Base-by-base conservation (phyloP, 345 rosid species). In the Salix viminalis region DNA sequence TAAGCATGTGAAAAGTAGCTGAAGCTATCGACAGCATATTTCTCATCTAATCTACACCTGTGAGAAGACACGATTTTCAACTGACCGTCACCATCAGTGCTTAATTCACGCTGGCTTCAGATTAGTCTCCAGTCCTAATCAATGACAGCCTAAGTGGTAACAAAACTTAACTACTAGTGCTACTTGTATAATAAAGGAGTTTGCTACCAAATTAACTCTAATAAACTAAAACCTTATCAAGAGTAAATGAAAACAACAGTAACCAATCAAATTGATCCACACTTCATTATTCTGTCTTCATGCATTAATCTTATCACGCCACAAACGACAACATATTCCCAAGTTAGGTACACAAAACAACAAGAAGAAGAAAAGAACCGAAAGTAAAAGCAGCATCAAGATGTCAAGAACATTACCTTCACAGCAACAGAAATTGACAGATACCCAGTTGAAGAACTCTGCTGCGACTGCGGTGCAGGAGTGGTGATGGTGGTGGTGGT, bases 381-480 rank as follows among this genome's bases (percentile, higher is more conserved):
- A 56, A 68, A 18, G 19, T 37, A 67, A 56, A 44, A 9, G 9
- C 16, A 41, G 34, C 7, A 4, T 14, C 6, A 58, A 41, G 50
- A 68, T 41, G 50, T 23, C 14, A 4, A 70, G 32, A 23, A 24
- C 56, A 69, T 70, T n/a, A 16, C 64, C 54, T 34, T 37, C 15
- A 21, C 41, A 66, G 79, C 77, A 14, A 69, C 67, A 19, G 83
- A 80, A 32, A 80, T 80, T 21, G 83, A 71, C 79, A 80, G 19
- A 72, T 65, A 80, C 15, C 83, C 83, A 5, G 70, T 72, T 50
- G 83, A 72, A 67, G 79, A 71, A 39, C 74, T 72, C 67, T 67
- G 80, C 65, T 78, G 78, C 18, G 71, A 52, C n/a, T 77, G 18
- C 1, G 73, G 74, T 16, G 83, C 60, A 18, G 18, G 26, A 37